These are phyloP conservation scores for Anaeromyces robustus DNA, from an alignment of 192 early-diverging fungal species.

Conservation along the genomic window DNA sequence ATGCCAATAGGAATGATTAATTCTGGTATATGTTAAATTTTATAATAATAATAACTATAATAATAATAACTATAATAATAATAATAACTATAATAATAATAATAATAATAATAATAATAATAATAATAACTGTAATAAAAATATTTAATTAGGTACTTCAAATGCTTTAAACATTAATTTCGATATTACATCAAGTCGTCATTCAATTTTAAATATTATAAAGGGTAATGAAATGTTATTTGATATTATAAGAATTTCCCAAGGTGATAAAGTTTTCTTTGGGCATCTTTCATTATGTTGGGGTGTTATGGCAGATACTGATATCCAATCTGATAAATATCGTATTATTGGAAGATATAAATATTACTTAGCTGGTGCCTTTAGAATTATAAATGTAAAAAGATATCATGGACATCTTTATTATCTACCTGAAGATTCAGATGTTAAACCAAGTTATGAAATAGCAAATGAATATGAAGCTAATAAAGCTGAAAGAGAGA, in stretches of 20 bases:
- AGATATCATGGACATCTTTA: background rate
- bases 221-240: background rate
- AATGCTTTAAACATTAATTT: background rate
- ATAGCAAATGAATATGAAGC: background rate
- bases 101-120: too few species aligned
- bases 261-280: background rate
- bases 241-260: background rate
- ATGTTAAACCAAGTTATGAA: background rate
- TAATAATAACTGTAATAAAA: too few species aligned
- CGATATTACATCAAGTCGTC: background rate
- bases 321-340: background rate
- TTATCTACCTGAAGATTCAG: background rate
- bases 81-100: too few species aligned
- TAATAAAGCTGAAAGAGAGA: background rate
- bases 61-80: too few species aligned
- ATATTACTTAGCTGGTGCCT: background rate
- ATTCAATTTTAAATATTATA: background rate
- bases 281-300: background rate
- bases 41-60: too few species aligned
- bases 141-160: background rate
- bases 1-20: constrained; percentile 21
- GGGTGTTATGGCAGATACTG: background rate
- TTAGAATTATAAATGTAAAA: background rate
- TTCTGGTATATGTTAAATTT: background rate
- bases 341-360: background rate